These are phyloP conservation scores for Dictyostelium capitatum DNA, from an alignment of 78 protist genomes.

Conservation along the genomic window DNA sequence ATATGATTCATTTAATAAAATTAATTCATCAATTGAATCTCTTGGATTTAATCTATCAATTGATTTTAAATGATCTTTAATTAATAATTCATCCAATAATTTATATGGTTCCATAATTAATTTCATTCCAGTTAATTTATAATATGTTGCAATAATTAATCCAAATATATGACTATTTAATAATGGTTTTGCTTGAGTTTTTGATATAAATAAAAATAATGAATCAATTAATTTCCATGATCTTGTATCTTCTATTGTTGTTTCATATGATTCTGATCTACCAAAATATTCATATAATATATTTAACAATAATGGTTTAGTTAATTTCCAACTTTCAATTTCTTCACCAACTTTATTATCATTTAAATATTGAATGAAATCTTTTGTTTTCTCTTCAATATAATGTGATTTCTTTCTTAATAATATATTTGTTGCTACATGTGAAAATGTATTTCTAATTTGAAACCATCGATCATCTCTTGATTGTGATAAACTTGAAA, in stretches of 20 bases:
- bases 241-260: background rate
- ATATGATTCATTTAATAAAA: background rate
- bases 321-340: background rate
- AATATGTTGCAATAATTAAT: background rate
- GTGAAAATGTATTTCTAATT: background rate
- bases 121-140: background rate
- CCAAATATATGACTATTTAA: constrained; percentile 4
- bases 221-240: background rate
- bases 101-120: background rate
- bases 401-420: background rate
- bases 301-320: background rate
- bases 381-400: background rate
- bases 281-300: background rate
- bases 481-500: background rate
- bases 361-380: background rate
- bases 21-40: background rate
- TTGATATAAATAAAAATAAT: background rate
- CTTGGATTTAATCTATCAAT: background rate
- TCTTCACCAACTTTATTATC: background rate
- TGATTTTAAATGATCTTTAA: background rate
- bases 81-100: background rate
- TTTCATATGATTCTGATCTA: background rate
- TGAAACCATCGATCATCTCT: background rate
- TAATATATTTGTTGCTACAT: background rate
- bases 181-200: background rate